Base-by-base conservation (phyloP, 164 flowering plant species). In the Umbilicus rupestris region DNA sequence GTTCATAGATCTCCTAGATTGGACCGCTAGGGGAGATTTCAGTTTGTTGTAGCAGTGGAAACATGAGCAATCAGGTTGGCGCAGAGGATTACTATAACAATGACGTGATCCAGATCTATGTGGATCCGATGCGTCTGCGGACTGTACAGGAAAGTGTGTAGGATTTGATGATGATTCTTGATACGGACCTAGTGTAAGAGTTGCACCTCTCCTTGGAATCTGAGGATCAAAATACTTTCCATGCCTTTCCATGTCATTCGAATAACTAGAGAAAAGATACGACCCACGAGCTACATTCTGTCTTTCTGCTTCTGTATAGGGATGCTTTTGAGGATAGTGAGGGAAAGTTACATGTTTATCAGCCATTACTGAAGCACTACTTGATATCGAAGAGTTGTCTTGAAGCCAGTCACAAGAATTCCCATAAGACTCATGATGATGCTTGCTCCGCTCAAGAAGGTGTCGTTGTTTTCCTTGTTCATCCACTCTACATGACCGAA, bases 51-150 rank as follows among this genome's bases (percentile, higher is more conserved):
- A 78, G 73, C 92, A 89, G 19, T 75, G 80, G 35, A 70, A 70
- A 71, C 96, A 89, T 68, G 85, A 77, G 75, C 90, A 87, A 16
- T 84, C 58, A 37, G 84, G 80, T 24, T 80, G 88, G 69, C 85
- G 88, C 71, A 74, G 74, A 59, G 69, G 64, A n/a, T 78, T 64
- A 64, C 74, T 73, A 45, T 69, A 76, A 6, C 72, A 73, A 73
- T 77, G 78, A 0, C 81, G 78, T 30, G 75, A 28, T 55, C 60
- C 78, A 70, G 69, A 66, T 12, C 71, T 49, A 46, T 74, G 87
- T 1, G 73, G 66, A 57, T 69, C 77, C 26, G 69, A 22, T 45
- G 77, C 85, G 45, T 55, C 35, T 28, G 69, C n/a, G 62, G 71
- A 79, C 2, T 73, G 78, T 46, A 83, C 79, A 37, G 81, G 71